These are phyloP conservation scores for Lepidium campestre DNA, from an alignment of 441 rosid genomes.

Conservation along the genomic window DNA sequence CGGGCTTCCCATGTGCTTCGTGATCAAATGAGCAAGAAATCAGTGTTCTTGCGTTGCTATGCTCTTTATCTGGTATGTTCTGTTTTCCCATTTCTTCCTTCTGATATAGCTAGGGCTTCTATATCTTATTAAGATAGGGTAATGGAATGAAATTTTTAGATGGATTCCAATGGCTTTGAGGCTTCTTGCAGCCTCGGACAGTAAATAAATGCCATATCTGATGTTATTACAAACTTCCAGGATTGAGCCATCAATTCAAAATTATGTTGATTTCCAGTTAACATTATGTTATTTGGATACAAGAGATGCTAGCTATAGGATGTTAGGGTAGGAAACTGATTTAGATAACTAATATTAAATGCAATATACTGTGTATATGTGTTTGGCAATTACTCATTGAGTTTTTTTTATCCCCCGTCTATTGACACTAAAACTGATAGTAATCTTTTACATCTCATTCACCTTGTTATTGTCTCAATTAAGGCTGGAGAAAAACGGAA, in stretches of 20 bases:
- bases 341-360: neutral
- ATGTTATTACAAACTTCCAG: neutral
- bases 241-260: neutral
- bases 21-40: slow-evolving; percentile 70
- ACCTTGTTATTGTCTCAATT: slow-evolving; percentile 3
- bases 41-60: slow-evolving; percentile 76
- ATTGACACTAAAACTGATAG: neutral
- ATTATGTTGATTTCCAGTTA: neutral
- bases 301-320: too few species aligned
- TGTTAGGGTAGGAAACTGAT: neutral
- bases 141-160: neutral
- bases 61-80: slow-evolving; percentile 79
- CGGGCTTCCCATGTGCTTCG: slow-evolving; percentile 83
- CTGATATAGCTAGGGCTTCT: slow-evolving; percentile 2
- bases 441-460: neutral
- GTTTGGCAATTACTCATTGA: neutral
- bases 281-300: neutral
- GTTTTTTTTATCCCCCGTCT: neutral
- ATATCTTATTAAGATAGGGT: neutral
- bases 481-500: slow-evolving; percentile 97
- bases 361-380: neutral
- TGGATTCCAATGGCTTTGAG: neutral
- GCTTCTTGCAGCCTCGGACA: neutral
- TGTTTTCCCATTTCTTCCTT: neutral
- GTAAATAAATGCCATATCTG: neutral